Evolutionary conservation across 1,284 basidiomycete genomes (phyloP), one percentile per base, ranked within the genome.

Genomic region (Papiliotrema fonsecae): DNA sequence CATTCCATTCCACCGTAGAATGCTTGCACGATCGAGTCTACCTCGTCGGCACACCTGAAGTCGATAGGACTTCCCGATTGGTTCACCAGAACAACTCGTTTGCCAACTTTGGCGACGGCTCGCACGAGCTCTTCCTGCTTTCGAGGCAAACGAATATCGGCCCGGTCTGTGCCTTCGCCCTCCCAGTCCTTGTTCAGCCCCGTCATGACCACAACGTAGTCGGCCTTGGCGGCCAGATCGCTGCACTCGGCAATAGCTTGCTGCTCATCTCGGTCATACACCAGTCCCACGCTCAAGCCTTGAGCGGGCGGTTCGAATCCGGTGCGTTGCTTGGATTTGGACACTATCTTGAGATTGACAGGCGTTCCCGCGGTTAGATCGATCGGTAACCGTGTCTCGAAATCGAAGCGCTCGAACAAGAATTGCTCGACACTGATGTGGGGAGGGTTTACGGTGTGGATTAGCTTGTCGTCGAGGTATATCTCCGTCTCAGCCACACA

Each of bases 1-100:
- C 40, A 42, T 18, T 42, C 40, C 40, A 42, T 42, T 4, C 40
- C 40, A 9, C 40, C 40, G n/a, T 42, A 42, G 26, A 42, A 42
- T 14, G 40, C 40, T 26, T 42, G 40, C 3, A 42, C 40, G n/a
- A 42, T 28, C 25, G n/a, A n/a, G 22, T 16, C n/a, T 9, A 42
- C 21, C 3, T 26, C 25, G n/a, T 42, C n/a, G 24, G 40, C 40
- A 18, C 40, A 42, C 14, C 24, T 13, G 6, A 42, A 18, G n/a
- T 42, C 40, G 24, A 42, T 19, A 11, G 40, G 40, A 16, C 25
- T 19, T 4, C 40, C 40, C 16, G 40, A 42, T 19, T 42, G 40
- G 22, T 42, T 42, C 25, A 42, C 40, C 25, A 42, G n/a, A 14
- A 28, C 40, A 14, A 42, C 40, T n/a, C 30, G 26, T 6, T 13